phyloP scores from a whole-genome alignment of 2,329 filamentous ascomycete species.

The Cercospora janseana region DNA sequence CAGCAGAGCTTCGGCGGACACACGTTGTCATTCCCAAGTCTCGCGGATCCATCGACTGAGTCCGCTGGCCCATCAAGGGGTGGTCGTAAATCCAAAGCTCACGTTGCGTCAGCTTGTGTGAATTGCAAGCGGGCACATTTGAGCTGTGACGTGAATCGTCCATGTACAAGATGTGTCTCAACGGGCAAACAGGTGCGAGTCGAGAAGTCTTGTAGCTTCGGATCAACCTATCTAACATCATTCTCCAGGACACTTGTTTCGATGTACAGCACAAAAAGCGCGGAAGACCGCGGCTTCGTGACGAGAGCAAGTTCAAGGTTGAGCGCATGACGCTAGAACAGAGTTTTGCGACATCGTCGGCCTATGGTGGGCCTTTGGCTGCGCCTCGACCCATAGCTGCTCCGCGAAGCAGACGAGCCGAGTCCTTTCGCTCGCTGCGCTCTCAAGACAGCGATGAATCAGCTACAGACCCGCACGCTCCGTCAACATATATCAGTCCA shows the following conservation, averaged over 20 bases:
- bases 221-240: conserved; percentile 5
- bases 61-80: conserved; percentile 18
- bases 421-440: conserved; percentile 36
- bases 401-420: conserved; percentile 32
- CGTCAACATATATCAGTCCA: conserved; percentile 23
- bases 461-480: conserved; percentile 14
- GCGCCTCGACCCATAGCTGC: conserved; percentile 28
- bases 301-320: conserved; percentile 50
- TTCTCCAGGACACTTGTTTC: conserved; percentile 67
- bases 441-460: conserved; percentile 36
- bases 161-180: conserved; percentile 72
- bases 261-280: conserved; percentile 86
- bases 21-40: conserved; percentile 2
- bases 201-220: neutral
- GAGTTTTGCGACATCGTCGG: conserved; percentile 19
- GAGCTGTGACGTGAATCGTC: conserved; percentile 64
- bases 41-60: conserved; percentile 8
- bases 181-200: conserved; percentile 66
- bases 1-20: conserved; percentile 4
- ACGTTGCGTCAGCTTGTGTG: conserved; percentile 80
- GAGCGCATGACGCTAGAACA: conserved; percentile 25
- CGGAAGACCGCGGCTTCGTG: conserved; percentile 72
- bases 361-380: conserved; percentile 22
- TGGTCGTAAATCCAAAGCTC: conserved; percentile 50
- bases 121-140: conserved; percentile 84